Percentiles rank a stretch among this genome's conserved stretches.
These are phyloP conservation scores for Sphaerosporella brunnea DNA, from an alignment of 495 filamentous ascomycete genomes.

Conservation along the genomic window DNA sequence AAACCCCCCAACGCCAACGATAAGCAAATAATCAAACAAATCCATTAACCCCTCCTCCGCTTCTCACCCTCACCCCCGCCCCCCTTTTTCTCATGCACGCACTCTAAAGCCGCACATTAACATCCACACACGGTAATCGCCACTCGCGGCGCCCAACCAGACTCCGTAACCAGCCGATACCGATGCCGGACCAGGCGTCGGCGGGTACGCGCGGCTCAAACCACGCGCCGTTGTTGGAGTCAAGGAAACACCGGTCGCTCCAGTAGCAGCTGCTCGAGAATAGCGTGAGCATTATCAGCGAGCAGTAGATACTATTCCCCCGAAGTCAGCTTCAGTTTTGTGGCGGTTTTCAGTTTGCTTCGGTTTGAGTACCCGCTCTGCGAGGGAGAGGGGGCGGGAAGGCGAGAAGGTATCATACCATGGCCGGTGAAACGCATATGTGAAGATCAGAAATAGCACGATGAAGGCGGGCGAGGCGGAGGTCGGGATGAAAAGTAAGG, in stretches of 20 bases:
- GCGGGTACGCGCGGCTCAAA: constrained; percentile 44
- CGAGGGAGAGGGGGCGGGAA: background rate
- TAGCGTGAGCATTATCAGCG: constrained; percentile 68
- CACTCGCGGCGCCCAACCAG: constrained; percentile 59
- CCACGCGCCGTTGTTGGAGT: constrained; percentile 61
- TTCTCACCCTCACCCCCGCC: too few relatives aligned
- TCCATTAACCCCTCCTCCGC: too few relatives aligned
- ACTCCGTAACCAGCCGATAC: constrained; percentile 66
- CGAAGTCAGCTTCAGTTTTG: background rate
- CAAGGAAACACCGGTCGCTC: constrained; percentile 78
- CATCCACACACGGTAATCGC: constrained; percentile 67
- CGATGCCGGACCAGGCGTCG: constrained; percentile 55
- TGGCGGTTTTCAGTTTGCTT: background rate
- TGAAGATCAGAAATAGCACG: constrained; percentile 73
- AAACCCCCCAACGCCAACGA: background rate
- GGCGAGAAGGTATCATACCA: constrained; percentile 30
- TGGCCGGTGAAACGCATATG: constrained; percentile 75
- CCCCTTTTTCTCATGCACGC: too few relatives aligned
- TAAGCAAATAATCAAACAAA: background rate
- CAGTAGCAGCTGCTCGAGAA: constrained; percentile 82
- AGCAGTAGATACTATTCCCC: constrained; percentile 55
- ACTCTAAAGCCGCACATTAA: constrained; percentile 53
- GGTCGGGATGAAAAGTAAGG: constrained; percentile 56
- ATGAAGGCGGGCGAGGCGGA: constrained; percentile 74
- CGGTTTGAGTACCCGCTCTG: too few relatives aligned